These are phyloP conservation scores for Apostasia shenzhenica DNA, from an alignment of 106 monocot genomes.

Conservation along the genomic window DNA sequence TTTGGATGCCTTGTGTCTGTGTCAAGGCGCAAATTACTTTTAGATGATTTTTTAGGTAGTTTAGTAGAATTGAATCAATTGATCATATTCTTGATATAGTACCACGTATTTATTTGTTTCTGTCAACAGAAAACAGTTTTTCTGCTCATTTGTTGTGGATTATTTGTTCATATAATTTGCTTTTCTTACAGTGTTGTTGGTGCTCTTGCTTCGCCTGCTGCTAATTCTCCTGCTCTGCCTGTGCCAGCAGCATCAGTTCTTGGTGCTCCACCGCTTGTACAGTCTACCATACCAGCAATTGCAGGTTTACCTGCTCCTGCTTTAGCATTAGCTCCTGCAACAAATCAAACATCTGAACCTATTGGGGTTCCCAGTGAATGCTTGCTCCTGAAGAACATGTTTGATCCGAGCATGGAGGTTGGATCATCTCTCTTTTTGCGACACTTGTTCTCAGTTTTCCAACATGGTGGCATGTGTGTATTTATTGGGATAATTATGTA, in stretches of 20 bases:
- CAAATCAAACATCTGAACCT: constrained; percentile 15
- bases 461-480: no score
- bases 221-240: background rate
- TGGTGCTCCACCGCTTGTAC: constrained; percentile 20
- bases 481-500: no score
- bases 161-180: background rate
- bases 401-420: constrained; percentile 89
- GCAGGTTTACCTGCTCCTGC: constrained; percentile 17
- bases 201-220: constrained; percentile 10
- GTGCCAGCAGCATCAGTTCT: constrained; percentile 18
- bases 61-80: no score
- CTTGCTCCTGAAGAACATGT: constrained; percentile 93
- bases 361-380: constrained; percentile 71
- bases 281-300: constrained; percentile 10
- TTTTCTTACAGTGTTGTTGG: constrained; percentile 14
- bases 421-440: background rate
- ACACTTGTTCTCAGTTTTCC: background rate
- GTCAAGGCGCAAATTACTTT: no score
- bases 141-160: background rate
- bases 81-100: no score
- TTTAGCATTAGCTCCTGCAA: constrained; percentile 10
- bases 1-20: no score
- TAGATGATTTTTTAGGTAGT: no score
- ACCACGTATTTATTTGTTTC: no score
- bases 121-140: no score